phyloP scores from a whole-genome alignment of 176 grass and related monocot species.

The Phyllostachys edulis region DNA sequence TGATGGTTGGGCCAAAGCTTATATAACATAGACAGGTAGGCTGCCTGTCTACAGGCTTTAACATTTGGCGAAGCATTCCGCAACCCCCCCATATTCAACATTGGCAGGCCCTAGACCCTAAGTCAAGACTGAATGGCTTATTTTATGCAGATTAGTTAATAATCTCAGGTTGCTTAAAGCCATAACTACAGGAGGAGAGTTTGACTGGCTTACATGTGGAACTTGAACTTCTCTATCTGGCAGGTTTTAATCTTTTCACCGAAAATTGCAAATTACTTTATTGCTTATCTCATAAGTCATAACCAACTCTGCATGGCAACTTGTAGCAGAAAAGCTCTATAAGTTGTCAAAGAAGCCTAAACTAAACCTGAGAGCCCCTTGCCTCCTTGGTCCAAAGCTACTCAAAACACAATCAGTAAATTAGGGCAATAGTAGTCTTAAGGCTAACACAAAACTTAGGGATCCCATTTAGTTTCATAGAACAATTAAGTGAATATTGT shows the following conservation, averaged over 20 bases:
- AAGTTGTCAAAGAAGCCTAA: constrained; percentile 4
- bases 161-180: background rate
- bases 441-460: background rate
- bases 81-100: background rate
- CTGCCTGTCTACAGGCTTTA: background rate
- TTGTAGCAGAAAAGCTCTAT: background rate
- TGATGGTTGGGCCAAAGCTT: constrained; percentile 4
- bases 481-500: background rate
- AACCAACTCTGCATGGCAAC: background rate
- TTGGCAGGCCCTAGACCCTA: background rate
- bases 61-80: background rate
- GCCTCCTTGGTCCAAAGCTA: background rate
- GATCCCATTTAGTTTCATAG: background rate
- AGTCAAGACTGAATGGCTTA: background rate
- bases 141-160: background rate
- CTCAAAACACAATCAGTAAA: background rate
- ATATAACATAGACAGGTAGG: background rate
- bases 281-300: background rate
- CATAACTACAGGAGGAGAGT: background rate
- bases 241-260: background rate
- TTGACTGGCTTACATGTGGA: background rate
- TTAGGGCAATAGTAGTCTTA: background rate
- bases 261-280: background rate
- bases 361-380: background rate
- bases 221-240: background rate